These are phyloP conservation scores for Lanmaoa pseudosensibilis DNA, from an alignment of 768 basidiomycete species.

Conservation along the genomic window DNA sequence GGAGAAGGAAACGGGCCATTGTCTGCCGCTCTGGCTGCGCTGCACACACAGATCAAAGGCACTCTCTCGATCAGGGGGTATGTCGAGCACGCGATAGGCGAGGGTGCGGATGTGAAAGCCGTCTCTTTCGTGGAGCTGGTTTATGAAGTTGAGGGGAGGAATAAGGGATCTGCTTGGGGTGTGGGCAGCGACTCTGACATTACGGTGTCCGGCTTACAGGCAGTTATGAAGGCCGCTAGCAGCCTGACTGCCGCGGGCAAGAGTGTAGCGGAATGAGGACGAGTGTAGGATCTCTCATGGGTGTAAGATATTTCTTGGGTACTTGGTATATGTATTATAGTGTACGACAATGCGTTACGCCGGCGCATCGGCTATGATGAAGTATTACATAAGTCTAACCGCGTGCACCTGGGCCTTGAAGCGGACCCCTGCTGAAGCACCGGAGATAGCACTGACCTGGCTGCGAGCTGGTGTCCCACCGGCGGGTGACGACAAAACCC, in stretches of 20 bases:
- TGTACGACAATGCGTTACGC: too few relatives aligned
- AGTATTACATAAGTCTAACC: too few relatives aligned
- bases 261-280: background rate
- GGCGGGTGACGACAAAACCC: too few relatives aligned
- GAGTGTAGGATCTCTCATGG: too few relatives aligned
- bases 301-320: too few relatives aligned
- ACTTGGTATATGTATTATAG: too few relatives aligned
- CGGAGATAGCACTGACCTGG: too few relatives aligned
- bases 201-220: conserved; percentile 85
- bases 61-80: conserved; percentile 84
- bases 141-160: conserved; percentile 53
- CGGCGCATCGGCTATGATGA: too few relatives aligned
- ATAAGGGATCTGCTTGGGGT: conserved; percentile 75
- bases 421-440: too few relatives aligned
- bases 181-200: conserved; percentile 91
- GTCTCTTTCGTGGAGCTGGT: conserved; percentile 92
- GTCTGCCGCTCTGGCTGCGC: conserved; percentile 75
- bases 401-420: too few relatives aligned
- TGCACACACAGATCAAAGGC: conserved; percentile 71
- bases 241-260: conserved; percentile 39
- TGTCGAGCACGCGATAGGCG: conserved; percentile 93
- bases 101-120: conserved; percentile 78
- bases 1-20: conserved; percentile 92
- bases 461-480: too few relatives aligned
- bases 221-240: conserved; percentile 79